Conservation (phyloP, 768 basidiomycete species). For the Mycena metata region DNA sequence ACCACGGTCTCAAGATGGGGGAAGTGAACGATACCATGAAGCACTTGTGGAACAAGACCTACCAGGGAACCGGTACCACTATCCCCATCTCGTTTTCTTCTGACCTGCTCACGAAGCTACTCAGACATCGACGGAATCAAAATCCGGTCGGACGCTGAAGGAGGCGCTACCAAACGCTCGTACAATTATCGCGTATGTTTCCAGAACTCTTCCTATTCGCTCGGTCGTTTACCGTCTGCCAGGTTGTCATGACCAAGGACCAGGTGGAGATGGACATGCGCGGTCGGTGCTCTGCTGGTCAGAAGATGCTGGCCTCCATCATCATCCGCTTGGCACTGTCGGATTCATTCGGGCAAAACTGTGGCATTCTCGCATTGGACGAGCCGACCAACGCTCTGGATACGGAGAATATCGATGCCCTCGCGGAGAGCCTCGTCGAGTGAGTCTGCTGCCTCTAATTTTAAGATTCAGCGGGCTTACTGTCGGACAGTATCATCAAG, state of each 20-base stretch:
- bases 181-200: slow-evolving; percentile 93
- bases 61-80: slow-evolving; percentile 91
- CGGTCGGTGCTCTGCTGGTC: slow-evolving; percentile 97
- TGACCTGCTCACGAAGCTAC: slow-evolving; percentile 24
- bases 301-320: slow-evolving; percentile 98
- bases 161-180: slow-evolving; percentile 88
- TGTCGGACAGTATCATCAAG: slow-evolving; percentile 84
- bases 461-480: slow-evolving; percentile 6
- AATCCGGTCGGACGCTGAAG: slow-evolving; percentile 94
- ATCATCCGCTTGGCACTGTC: slow-evolving; percentile 97
- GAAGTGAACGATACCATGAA: slow-evolving; percentile 99
- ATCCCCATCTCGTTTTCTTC: neutral
- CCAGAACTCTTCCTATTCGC: slow-evolving; percentile 18
- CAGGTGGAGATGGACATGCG: slow-evolving; percentile 99
- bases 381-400: slow-evolving; percentile 99
- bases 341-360: slow-evolving; percentile 97
- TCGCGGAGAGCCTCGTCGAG: slow-evolving; percentile 94
- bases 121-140: slow-evolving; percentile 98
- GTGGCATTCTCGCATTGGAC: slow-evolving; percentile 96
- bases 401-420: slow-evolving; percentile 94
- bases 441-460: slow-evolving; percentile 56
- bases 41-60: slow-evolving; percentile 98
- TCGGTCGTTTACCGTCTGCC: slow-evolving; percentile 35
- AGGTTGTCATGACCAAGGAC: slow-evolving; percentile 99
- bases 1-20: slow-evolving; percentile 97